Base-by-base conservation (phyloP, 2,329 filamentous ascomycete genomes). In the Diplodia scrobiculata region DNA sequence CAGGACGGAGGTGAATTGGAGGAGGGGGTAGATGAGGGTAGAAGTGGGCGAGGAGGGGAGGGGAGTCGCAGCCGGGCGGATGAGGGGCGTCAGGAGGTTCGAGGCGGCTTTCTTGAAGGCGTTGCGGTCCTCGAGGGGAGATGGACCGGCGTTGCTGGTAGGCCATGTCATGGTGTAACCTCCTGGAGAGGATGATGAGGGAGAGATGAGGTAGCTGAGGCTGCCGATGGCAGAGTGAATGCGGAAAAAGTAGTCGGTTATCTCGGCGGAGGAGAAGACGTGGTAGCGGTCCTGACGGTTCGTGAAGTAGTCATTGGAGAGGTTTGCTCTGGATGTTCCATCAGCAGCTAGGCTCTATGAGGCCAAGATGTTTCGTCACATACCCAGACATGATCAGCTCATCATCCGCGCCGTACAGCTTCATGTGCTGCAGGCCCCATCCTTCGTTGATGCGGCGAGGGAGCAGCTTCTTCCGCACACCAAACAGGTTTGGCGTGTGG, bases 361-460 rank as follows among this genome's bases (percentile, higher is more conserved):
- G n/a, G 25, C 21, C 45, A 65, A 2, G 27, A 11, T 10, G 1
- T 3, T 14, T 21, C 2, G 7, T 17, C 19, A 59, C 81, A 69
- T 84, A 91, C 86, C 92, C 93, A 7, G 93, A 96, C 72, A 99
- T 86, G 70, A 99, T 94, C 67, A 99, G 90, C 77, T 97, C 92
- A 73, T 99, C 92, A 72, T 99, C 95, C 25, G 97, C 82, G 0
- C 95, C 95, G 72, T 99, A 99, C 0, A 99, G 83, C 83, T 99
- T 99, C 94, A 99, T 99, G 75, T 99, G 95, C 76, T 99, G 95
- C 68, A 99, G 79, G 0, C 95, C 95, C 95, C 95, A 99, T 19
- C 95, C 95, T 79, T 99, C 95, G 71, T 99, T 99, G 75, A 99
- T 94, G 21, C 95, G 85, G 74, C 87, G 91, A 0, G 95, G 95